Percentiles rank a stretch among this genome's conserved stretches.
Conservation (phyloP, 345 rosid species). For the Moringa oleifera region DNA sequence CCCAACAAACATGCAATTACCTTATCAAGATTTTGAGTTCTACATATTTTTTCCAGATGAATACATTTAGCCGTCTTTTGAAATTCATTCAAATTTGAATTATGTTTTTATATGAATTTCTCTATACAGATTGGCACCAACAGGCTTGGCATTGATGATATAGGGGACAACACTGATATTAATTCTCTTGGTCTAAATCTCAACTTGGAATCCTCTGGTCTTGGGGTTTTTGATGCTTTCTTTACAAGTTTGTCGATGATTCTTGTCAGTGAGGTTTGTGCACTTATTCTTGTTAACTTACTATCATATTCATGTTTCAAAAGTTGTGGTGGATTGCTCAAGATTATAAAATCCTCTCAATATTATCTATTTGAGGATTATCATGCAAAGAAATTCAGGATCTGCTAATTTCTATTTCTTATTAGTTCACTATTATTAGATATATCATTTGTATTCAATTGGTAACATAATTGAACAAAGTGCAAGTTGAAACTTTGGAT, state of each 20-base stretch:
- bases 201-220: constrained; percentile 58
- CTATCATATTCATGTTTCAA: background rate
- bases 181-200: constrained; percentile 34
- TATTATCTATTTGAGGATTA: background rate
- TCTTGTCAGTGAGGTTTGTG: constrained; percentile 86
- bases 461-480: background rate
- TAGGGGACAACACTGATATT: constrained; percentile 22
- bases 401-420: background rate
- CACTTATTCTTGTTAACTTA: background rate
- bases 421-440: background rate
- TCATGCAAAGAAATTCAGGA: background rate
- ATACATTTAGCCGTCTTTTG: background rate
- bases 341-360: background rate
- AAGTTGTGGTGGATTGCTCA: background rate
- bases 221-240: constrained; percentile 88
- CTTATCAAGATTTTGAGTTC: too few species aligned
- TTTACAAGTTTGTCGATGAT: constrained; percentile 93
- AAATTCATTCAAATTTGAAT: background rate
- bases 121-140: constrained; percentile 40
- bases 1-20: too few species aligned
- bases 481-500: background rate
- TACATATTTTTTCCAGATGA: too few species aligned
- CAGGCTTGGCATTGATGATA: constrained; percentile 32
- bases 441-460: background rate
- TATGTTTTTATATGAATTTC: constrained; percentile 4